Evolutionary conservation across 495 filamentous ascomycete species (phyloP).

Genomic region (Aspergillus baeticus): DNA sequence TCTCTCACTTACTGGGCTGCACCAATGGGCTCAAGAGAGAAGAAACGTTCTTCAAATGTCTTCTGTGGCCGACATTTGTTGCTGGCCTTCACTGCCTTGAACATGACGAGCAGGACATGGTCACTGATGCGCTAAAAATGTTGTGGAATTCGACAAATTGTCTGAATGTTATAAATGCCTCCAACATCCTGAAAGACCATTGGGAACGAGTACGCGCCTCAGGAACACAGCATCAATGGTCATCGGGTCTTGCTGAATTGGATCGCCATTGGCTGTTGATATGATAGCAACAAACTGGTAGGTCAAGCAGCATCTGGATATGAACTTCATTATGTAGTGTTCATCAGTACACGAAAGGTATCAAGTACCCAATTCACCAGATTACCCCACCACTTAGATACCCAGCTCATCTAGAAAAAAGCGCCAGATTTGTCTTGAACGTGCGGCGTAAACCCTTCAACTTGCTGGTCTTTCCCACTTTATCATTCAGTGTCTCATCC

Average conservation of each 20-base stretch:
- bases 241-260: background rate
- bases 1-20: constrained; percentile 33
- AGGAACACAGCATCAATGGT: too few species aligned
- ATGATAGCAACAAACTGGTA: background rate
- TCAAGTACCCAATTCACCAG: too few species aligned
- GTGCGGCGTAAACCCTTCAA: too few species aligned
- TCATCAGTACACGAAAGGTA: too few species aligned
- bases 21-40: constrained; percentile 41
- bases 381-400: too few species aligned
- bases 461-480: too few species aligned
- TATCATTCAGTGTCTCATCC: too few species aligned
- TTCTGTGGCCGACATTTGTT: constrained; percentile 53
- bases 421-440: too few species aligned
- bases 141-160: constrained; percentile 28
- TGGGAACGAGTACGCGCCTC: constrained; percentile 16
- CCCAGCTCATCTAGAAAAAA: too few species aligned
- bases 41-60: constrained; percentile 48
- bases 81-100: constrained; percentile 39
- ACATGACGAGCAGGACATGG: constrained; percentile 5
- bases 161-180: constrained; percentile 32
- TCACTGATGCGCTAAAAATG: constrained; percentile 13
- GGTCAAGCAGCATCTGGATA: too few species aligned
- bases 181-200: constrained; percentile 27
- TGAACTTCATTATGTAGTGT: too few species aligned
- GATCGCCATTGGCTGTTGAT: background rate